Conservation (phyloP, 1,284 basidiomycete species). For the Apiotrichum porosum region DNA sequence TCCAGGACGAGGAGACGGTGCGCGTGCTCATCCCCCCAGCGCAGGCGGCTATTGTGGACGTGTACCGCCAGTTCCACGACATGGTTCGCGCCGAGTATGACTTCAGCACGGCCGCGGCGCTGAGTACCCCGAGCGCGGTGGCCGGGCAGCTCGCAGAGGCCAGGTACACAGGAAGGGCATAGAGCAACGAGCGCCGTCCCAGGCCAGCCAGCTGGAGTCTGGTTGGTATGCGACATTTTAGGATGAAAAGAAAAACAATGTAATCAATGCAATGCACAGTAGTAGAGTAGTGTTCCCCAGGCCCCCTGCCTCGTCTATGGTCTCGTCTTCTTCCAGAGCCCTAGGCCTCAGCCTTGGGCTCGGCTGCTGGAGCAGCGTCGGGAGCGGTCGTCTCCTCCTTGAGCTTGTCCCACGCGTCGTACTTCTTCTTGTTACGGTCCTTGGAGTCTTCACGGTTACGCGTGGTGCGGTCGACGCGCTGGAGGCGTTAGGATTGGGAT, state of each 20-base stretch:
- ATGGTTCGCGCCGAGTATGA: conserved; percentile 51
- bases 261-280: no score
- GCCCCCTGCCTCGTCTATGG: no score
- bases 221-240: no score
- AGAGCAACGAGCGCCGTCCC: no score
- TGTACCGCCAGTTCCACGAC: conserved; percentile 65
- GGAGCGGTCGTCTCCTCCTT: conserved; percentile 23
- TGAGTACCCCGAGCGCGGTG: conserved; percentile 45
- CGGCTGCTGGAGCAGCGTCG: no score
- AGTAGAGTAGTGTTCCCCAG: no score
- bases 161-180: background rate
- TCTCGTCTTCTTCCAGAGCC: no score
- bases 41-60: conserved; percentile 63
- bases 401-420: conserved; percentile 36
- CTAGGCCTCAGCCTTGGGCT: no score
- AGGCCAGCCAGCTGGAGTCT: no score
- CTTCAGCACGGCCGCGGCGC: conserved; percentile 44
- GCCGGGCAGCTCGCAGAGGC: conserved; percentile 12
- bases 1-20: conserved; percentile 73
- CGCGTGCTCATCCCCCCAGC: conserved; percentile 69
- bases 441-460: conserved; percentile 66
- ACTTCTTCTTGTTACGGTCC: conserved; percentile 50
- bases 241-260: no score
- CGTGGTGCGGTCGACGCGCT: conserved; percentile 67
- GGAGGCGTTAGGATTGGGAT: conserved; percentile 8